These are phyloP conservation scores for sunflower (Helianthus annuus) DNA, from an alignment of 129 eudicot genomes.

Conservation along the genomic window DNA sequence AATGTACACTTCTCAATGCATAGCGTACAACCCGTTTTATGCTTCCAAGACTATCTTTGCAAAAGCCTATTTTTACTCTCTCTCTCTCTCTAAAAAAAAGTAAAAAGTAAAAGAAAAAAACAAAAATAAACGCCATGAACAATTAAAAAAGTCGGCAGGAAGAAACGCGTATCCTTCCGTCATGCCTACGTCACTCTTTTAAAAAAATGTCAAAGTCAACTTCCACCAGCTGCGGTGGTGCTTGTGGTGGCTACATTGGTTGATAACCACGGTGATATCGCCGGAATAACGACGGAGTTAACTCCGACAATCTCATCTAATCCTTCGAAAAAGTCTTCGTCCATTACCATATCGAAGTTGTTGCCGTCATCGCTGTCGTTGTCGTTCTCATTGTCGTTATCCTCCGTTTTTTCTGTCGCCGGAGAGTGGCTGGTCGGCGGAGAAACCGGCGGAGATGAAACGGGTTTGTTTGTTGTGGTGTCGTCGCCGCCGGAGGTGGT, in stretches of 20 bases:
- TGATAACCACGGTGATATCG: constrained; percentile 53
- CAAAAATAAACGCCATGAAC: constrained; percentile 30
- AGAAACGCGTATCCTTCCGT: constrained; percentile 42
- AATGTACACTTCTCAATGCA: constrained; percentile 24
- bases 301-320: constrained; percentile 72
- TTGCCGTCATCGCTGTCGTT: constrained; percentile 39
- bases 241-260: constrained; percentile 35
- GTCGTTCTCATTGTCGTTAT: constrained; percentile 32
- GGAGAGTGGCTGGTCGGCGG: constrained; percentile 58
- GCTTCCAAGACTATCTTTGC: constrained; percentile 22
- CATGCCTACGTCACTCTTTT: constrained; percentile 23
- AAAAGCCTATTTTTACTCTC: constrained; percentile 37
- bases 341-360: constrained; percentile 52
- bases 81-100: constrained; percentile 26
- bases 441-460: constrained; percentile 52
- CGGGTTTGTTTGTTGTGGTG: constrained; percentile 31
- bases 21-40: constrained; percentile 23
- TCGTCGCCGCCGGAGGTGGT: constrained; percentile 45
- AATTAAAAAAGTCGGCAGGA: constrained; percentile 41
- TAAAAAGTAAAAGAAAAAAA: constrained; percentile 31
- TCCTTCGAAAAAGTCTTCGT: constrained; percentile 81
- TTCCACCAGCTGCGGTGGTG: constrained; percentile 64
- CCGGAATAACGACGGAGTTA: constrained; percentile 26
- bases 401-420: constrained; percentile 61
- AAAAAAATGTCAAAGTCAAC: constrained; percentile 41